These are phyloP conservation scores for Saccharomyces mikatae DNA, from an alignment of 805 yeast genomes.

Conservation along the genomic window DNA sequence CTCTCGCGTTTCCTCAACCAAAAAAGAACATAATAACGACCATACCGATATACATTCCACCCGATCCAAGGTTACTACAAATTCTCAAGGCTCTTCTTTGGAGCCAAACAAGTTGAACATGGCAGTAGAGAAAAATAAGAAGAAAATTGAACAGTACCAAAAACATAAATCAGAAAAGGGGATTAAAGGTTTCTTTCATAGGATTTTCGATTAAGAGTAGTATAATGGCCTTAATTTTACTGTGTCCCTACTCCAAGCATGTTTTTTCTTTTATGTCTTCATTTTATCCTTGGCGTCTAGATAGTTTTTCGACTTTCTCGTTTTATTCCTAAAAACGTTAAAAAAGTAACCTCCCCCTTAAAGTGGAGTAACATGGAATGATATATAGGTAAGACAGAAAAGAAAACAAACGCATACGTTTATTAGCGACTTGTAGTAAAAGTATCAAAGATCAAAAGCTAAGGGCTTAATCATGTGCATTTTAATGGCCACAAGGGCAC, in stretches of 20 bases:
- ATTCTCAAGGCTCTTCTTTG: constrained; percentile 4
- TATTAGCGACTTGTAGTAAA: neutral
- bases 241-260: neutral
- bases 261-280: neutral
- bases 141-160: constrained; percentile 21
- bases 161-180: constrained; percentile 18
- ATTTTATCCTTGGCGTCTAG: neutral
- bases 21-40: neutral
- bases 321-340: neutral
- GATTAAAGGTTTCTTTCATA: constrained; percentile 19
- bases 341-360: neutral
- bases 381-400: neutral
- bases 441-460: neutral
- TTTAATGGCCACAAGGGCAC: constrained; percentile 54
- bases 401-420: neutral
- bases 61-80: neutral
- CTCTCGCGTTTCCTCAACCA: constrained; percentile 12
- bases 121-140: constrained; percentile 29
- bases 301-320: neutral
- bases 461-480: constrained; percentile 62
- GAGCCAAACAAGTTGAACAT: constrained; percentile 19
- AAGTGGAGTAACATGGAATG: neutral
- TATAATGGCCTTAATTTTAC: neutral
- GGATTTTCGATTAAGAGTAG: constrained; percentile 12
- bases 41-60: neutral